These are phyloP conservation scores for Modicella reniformis DNA, from an alignment of 371 early-diverging fungal genomes.

Conservation along the genomic window DNA sequence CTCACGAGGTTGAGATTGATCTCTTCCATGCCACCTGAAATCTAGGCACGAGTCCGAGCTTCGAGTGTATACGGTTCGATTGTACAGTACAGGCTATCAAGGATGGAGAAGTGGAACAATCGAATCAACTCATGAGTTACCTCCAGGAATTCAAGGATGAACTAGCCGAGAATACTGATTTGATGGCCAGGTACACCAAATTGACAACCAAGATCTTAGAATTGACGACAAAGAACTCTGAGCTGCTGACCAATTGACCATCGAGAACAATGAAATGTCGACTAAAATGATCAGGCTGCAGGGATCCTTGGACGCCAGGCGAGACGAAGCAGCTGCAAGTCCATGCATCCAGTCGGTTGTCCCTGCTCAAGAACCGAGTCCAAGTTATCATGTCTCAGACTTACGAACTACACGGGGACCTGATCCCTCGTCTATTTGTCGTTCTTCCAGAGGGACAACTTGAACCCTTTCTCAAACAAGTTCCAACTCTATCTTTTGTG, in stretches of 20 bases:
- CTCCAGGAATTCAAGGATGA: neutral
- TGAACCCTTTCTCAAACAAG: conserved; percentile 4
- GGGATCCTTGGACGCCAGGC: neutral
- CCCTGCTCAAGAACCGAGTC: conserved; percentile 17
- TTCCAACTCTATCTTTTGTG: conserved; percentile 25
- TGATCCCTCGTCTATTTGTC: conserved; percentile 20
- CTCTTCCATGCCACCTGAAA: neutral
- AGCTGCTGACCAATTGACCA: neutral
- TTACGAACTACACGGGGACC: conserved; percentile 18
- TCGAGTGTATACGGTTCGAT: neutral
- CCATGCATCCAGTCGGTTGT: conserved; percentile 13
- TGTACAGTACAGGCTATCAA: neutral
- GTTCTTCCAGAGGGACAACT: conserved; percentile 10
- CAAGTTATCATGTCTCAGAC: conserved; percentile 20
- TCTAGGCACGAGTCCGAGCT: neutral
- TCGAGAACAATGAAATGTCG: neutral
- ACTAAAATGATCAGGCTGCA: neutral
- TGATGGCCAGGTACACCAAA: neutral
- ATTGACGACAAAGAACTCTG: neutral
- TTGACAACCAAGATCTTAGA: no score
- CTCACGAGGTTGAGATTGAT: neutral
- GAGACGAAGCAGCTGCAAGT: neutral
- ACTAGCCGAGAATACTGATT: no score
- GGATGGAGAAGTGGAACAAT: neutral
- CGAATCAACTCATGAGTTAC: neutral